These are phyloP conservation scores for Septoria linicola DNA, from an alignment of 2,329 filamentous ascomycete genomes.

Conservation along the genomic window DNA sequence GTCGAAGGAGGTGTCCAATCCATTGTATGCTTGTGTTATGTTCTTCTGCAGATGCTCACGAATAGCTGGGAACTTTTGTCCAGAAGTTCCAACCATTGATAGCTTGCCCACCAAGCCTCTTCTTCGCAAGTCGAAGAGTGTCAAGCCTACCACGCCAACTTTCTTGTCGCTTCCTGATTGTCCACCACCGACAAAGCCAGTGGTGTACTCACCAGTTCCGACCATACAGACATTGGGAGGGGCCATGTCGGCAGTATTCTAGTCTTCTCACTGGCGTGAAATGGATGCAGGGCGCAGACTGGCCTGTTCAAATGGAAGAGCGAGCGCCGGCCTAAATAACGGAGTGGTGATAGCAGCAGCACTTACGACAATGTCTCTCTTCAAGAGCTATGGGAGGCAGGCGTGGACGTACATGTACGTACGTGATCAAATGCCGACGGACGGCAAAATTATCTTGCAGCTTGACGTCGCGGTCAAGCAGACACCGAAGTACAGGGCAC, in stretches of 20 bases:
- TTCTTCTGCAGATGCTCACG: slow-evolving; percentile 85
- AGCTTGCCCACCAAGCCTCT: slow-evolving; percentile 84
- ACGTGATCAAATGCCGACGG: too few relatives aligned
- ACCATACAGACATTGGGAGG: slow-evolving; percentile 57
- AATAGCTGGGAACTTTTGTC: slow-evolving; percentile 87
- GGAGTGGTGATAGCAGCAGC: too few relatives aligned
- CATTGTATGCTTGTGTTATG: slow-evolving; percentile 77
- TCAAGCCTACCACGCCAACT: slow-evolving; percentile 87
- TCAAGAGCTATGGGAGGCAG: too few relatives aligned
- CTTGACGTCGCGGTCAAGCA: too few relatives aligned
- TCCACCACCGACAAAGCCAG: slow-evolving; percentile 82
- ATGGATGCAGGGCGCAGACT: background rate
- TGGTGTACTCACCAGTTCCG: slow-evolving; percentile 95
- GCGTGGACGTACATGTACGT: too few relatives aligned
- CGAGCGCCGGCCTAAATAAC: background rate
- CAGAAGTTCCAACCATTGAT: slow-evolving; percentile 82
- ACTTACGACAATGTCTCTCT: too few relatives aligned
- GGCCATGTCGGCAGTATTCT: slow-evolving; percentile 43
- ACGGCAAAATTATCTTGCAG: too few relatives aligned
- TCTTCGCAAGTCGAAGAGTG: slow-evolving; percentile 82
- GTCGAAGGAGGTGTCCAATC: slow-evolving; percentile 79
- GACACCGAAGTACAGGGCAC: too few relatives aligned
- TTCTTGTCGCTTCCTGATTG: slow-evolving; percentile 92
- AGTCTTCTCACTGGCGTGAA: background rate
- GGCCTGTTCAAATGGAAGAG: background rate